phyloP scores from a whole-genome alignment of 495 filamentous ascomycete species.

The Xylaria venustula region DNA sequence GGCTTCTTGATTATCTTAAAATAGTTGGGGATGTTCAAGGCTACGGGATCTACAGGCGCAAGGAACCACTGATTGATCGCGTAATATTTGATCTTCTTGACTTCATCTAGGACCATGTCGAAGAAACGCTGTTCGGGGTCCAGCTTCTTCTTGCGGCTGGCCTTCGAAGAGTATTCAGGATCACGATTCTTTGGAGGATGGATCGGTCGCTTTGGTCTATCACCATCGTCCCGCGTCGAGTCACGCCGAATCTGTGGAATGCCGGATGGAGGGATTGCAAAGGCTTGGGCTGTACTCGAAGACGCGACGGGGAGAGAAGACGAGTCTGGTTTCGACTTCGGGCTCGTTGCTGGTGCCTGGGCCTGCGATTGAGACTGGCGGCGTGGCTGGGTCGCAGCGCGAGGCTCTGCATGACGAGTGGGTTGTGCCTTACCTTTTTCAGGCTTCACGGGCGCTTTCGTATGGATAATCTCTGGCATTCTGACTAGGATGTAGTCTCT shows the following conservation, averaged over 20 bases:
- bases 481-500: constrained; percentile 59
- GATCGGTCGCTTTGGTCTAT: constrained; percentile 88
- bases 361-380: constrained; percentile 35
- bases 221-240: constrained; percentile 68
- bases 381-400: constrained; percentile 44
- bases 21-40: constrained; percentile 89
- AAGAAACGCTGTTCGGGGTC: constrained; percentile 88
- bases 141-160: constrained; percentile 89
- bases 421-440: constrained; percentile 58
- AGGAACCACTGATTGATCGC: constrained; percentile 68
- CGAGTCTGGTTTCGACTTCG: constrained; percentile 31
- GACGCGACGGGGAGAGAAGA: constrained; percentile 23
- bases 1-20: constrained; percentile 92
- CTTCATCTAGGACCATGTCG: constrained; percentile 73
- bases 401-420: constrained; percentile 45
- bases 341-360: constrained; percentile 36
- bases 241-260: constrained; percentile 92
- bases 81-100: constrained; percentile 71
- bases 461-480: constrained; percentile 46
- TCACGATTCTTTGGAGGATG: constrained; percentile 87
- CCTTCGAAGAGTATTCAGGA: constrained; percentile 74
- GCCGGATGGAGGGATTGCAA: constrained; percentile 79
- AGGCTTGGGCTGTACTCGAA: constrained; percentile 56
- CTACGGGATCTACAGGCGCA: constrained; percentile 86
- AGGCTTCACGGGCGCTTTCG: constrained; percentile 48